Conservation (phyloP, 2,329 filamentous ascomycete genomes). For the Penicillium sp. region DNA sequence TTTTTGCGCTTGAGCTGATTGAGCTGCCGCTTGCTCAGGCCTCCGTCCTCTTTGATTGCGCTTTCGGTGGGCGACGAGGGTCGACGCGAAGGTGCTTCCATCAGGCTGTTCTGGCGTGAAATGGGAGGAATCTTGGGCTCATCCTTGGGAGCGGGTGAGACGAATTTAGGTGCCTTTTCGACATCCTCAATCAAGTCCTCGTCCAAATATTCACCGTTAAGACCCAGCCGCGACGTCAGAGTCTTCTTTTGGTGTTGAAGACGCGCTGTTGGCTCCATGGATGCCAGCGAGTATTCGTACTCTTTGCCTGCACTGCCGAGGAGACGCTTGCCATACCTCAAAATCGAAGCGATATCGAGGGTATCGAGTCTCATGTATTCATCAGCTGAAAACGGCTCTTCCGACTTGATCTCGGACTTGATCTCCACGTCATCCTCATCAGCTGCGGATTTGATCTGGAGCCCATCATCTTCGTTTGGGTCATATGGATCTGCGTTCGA, state of each 20-base stretch:
- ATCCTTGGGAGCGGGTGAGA: conserved; percentile 48
- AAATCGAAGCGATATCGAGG: conserved; percentile 75
- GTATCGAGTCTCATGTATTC: conserved; percentile 67
- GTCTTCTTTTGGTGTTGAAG: conserved; percentile 89
- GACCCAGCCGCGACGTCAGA: conserved; percentile 75
- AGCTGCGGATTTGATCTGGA: conserved; percentile 51
- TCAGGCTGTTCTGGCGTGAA: conserved; percentile 46
- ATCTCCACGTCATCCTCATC: conserved; percentile 49
- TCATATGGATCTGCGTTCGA: conserved; percentile 86
- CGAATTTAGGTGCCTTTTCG: conserved; percentile 56
- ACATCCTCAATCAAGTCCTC: conserved; percentile 72
- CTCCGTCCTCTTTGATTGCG: conserved; percentile 63
- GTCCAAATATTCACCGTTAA: conserved; percentile 80
- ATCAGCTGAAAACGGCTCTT: conserved; percentile 54
- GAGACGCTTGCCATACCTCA: conserved; percentile 81
- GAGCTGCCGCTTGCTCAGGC: conserved; percentile 86
- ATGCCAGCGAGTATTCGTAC: conserved; percentile 80
- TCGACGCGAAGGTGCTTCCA: conserved; percentile 41
- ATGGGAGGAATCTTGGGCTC: conserved; percentile 52
- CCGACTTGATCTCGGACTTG: conserved; percentile 40
- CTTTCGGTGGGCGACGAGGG: conserved; percentile 52
- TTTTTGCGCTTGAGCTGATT: conserved; percentile 94
- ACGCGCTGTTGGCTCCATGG: conserved; percentile 77
- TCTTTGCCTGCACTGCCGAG: conserved; percentile 78
- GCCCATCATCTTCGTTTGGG: conserved; percentile 74